A percentile compares a stretch with the other conserved stretches of the same genome.
Conservation (phyloP, 495 filamentous ascomycete species). For the Aspergillus conjunctus region DNA sequence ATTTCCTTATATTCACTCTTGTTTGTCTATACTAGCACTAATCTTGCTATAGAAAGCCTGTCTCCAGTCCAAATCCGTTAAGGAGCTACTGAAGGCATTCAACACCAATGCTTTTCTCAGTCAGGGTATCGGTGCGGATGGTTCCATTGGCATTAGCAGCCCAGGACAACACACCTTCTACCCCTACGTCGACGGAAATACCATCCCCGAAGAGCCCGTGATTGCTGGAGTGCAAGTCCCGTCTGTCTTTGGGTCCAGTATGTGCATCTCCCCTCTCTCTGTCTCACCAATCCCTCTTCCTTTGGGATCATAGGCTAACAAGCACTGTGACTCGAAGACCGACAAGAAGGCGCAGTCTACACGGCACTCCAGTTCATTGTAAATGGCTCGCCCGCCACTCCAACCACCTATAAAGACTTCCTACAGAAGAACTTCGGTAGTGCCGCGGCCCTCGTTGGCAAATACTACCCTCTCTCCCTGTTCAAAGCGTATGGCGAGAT, state of each 20-base stretch:
- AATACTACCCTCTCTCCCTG: slow-evolving; percentile 32
- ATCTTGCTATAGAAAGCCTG: not conserved
- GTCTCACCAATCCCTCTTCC: too few species aligned
- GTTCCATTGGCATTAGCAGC: not conserved
- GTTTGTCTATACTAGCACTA: not conserved
- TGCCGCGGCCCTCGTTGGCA: slow-evolving; percentile 23
- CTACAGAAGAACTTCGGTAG: not conserved
- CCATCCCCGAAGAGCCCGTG: not conserved
- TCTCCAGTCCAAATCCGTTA: not conserved
- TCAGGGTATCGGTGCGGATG: too few species aligned
- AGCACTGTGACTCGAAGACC: not conserved
- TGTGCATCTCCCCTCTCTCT: not conserved
- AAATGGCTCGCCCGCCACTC: not conserved
- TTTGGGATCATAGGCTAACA: not conserved
- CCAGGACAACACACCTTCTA: not conserved
- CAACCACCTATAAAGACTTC: not conserved
- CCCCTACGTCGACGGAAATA: not conserved
- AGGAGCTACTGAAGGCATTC: not conserved
- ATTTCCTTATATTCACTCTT: not conserved
- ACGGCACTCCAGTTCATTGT: not conserved
- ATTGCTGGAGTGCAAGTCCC: not conserved
- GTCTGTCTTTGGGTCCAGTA: slow-evolving; percentile 9
- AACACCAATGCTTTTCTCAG: not conserved
- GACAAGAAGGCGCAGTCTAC: not conserved
- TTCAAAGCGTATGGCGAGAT: slow-evolving; percentile 14